Evolutionary conservation across 306 rosid genomes (phyloP).

Genomic region (Dalbergia oliveri): DNA sequence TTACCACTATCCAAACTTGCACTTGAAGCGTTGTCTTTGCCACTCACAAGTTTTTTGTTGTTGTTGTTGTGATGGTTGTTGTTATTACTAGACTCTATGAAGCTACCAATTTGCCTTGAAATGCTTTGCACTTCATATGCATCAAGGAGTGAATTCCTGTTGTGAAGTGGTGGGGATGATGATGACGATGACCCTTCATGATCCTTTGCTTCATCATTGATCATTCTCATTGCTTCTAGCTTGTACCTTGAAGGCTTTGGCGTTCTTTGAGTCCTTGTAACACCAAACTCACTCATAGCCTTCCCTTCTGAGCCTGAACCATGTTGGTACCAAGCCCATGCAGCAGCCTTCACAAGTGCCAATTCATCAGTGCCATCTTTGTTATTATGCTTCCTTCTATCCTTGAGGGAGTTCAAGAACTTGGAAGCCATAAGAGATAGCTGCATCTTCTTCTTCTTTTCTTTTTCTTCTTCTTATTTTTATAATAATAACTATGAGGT

Average conservation of each 20-base stretch:
- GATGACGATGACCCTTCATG: background rate
- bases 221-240: constrained; percentile 62
- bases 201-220: background rate
- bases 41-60: background rate
- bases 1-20: background rate
- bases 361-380: constrained; percentile 38
- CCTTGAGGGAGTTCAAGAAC: constrained; percentile 44
- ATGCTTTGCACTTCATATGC: constrained; percentile 67
- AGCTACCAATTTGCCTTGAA: constrained; percentile 54
- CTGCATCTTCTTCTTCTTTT: background rate
- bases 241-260: constrained; percentile 76
- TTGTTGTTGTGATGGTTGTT: background rate
- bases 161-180: background rate
- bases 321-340: constrained; percentile 92
- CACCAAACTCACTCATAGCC: constrained; percentile 51
- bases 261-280: constrained; percentile 26
- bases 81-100: constrained; percentile 48
- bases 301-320: constrained; percentile 63
- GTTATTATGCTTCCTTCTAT: constrained; percentile 40
- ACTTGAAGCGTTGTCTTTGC: background rate
- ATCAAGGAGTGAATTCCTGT: constrained; percentile 63
- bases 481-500: too few relatives aligned
- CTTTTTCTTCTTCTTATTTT: background rate
- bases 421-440: constrained; percentile 40
- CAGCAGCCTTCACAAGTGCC: constrained; percentile 72